A percentile compares a stretch with the other conserved stretches of the same genome.
Evolutionary conservation across 1,139 yeast species (phyloP).

Genomic region (Yamadazyma sp.): DNA sequence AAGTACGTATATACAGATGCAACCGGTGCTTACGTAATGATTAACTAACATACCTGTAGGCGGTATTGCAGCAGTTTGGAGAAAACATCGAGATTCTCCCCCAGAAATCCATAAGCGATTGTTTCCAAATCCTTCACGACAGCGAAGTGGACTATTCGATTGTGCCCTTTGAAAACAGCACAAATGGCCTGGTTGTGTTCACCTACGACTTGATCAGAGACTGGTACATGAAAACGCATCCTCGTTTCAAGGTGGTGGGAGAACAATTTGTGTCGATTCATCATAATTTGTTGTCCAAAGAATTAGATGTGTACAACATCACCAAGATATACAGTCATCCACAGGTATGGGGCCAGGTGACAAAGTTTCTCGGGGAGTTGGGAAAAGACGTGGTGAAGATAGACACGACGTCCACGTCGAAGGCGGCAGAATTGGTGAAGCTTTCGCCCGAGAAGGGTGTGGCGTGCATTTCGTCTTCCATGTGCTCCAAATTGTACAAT

Average conservation of each 20-base stretch:
- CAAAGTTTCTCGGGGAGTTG: slow-evolving; percentile 46
- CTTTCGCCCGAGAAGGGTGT: slow-evolving; percentile 35
- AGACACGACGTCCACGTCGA: slow-evolving; percentile 78
- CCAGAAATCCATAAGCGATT: slow-evolving; percentile 55
- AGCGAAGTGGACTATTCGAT: slow-evolving; percentile 64
- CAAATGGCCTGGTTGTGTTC: slow-evolving; percentile 89
- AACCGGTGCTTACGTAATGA: slow-evolving; percentile 38
- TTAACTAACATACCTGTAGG: slow-evolving; percentile 47
- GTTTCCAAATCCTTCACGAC: slow-evolving; percentile 56
- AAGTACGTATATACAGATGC: slow-evolving; percentile 44
- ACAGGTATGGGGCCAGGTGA: slow-evolving; percentile 96
- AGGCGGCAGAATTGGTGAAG: slow-evolving; percentile 70
- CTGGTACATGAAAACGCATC: slow-evolving; percentile 38
- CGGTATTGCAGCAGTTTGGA: slow-evolving; percentile 75
- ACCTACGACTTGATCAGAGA: slow-evolving; percentile 82
- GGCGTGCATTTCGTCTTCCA: slow-evolving; percentile 50
- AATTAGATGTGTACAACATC: slow-evolving; percentile 40
- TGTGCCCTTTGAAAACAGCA: slow-evolving; percentile 93
- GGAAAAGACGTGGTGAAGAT: slow-evolving; percentile 40
- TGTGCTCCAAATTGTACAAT: slow-evolving; percentile 64
- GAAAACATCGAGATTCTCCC: slow-evolving; percentile 42
- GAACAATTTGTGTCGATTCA: slow-evolving; percentile 83
- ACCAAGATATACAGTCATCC: slow-evolving; percentile 83
- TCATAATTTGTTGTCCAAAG: slow-evolving; percentile 67
- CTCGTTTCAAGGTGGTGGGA: slow-evolving; percentile 55